Evolutionary conservation across 2,329 filamentous ascomycete genomes (phyloP).

Genomic region (Emergomyces pasteurianus): DNA sequence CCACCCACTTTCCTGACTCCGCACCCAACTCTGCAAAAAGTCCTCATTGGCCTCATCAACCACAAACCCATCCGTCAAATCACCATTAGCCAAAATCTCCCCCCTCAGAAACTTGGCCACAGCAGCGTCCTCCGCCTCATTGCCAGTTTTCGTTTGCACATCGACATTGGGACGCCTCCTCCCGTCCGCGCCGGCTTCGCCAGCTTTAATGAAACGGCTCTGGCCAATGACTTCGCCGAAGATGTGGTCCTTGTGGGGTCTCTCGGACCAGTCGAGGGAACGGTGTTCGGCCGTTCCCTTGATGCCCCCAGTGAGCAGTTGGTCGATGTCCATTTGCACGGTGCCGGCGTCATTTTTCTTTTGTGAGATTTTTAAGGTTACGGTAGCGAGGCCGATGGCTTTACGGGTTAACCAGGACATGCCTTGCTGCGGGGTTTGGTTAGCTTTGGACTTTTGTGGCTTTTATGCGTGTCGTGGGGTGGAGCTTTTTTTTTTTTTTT

Average conservation of each 20-base stretch:
- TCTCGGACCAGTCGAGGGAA: constrained; percentile 44
- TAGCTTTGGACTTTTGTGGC: too few species aligned
- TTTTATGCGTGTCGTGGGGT: too few species aligned
- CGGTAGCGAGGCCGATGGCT: constrained; percentile 54
- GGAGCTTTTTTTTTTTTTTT: background rate
- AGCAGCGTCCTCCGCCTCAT: constrained; percentile 27
- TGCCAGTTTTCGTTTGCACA: constrained; percentile 22
- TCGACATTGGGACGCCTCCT: constrained; percentile 26
- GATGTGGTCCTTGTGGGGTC: constrained; percentile 63
- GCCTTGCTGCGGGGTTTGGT: constrained; percentile 41
- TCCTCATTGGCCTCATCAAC: constrained; percentile 39
- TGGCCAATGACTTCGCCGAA: constrained; percentile 61
- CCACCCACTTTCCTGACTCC: constrained; percentile 41
- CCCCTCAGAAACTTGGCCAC: constrained; percentile 29
- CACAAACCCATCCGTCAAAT: constrained; percentile 48
- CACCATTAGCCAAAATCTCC: constrained; percentile 40
- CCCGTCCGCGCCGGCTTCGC: constrained; percentile 23
- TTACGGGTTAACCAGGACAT: constrained; percentile 62
- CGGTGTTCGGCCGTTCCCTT: constrained; percentile 52
- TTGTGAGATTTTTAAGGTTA: constrained; percentile 54
- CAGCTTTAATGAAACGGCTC: constrained; percentile 38
- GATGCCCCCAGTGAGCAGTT: constrained; percentile 59
- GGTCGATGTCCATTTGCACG: constrained; percentile 58
- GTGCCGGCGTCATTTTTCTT: constrained; percentile 29
- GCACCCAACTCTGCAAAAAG: constrained; percentile 40